Conservation (phyloP, 768 basidiomycete genomes). For the Serpula lacrymans region DNA sequence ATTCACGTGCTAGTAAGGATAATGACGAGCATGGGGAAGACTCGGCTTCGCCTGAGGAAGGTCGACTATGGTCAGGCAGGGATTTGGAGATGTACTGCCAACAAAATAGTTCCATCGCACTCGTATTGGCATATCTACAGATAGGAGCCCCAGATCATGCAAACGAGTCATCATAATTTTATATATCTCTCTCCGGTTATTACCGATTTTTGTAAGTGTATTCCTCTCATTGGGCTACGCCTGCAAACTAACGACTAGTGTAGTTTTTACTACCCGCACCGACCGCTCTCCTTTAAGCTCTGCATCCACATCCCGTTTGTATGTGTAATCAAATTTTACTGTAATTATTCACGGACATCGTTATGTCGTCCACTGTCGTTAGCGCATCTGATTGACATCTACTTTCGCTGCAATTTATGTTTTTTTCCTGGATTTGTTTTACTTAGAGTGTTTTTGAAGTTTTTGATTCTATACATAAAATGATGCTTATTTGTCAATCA, state of each 20-base stretch:
- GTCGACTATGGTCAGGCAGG: conserved; percentile 69
- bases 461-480: no score
- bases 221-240: conserved; percentile 9
- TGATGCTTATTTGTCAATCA: no score
- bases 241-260: conserved; percentile 15
- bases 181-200: conserved; percentile 17
- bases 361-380: conserved; percentile 23
- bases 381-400: conserved; percentile 15
- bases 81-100: conserved; percentile 82
- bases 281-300: conserved; percentile 14
- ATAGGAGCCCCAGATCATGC: conserved; percentile 42
- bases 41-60: conserved; percentile 36
- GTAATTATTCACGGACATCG: conserved; percentile 20
- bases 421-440: no score
- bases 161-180: conserved; percentile 19
- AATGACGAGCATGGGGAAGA: conserved; percentile 29
- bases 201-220: background rate
- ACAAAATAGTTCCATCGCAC: conserved; percentile 85
- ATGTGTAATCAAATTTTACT: conserved; percentile 26
- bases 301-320: conserved; percentile 24
- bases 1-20: conserved; percentile 27
- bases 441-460: no score
- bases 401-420: conserved; percentile 13
- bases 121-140: conserved; percentile 65
- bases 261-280: conserved; percentile 28